These are phyloP conservation scores for Penicillium italicum DNA, from an alignment of 2,329 filamentous ascomycete genomes.

Conservation along the genomic window DNA sequence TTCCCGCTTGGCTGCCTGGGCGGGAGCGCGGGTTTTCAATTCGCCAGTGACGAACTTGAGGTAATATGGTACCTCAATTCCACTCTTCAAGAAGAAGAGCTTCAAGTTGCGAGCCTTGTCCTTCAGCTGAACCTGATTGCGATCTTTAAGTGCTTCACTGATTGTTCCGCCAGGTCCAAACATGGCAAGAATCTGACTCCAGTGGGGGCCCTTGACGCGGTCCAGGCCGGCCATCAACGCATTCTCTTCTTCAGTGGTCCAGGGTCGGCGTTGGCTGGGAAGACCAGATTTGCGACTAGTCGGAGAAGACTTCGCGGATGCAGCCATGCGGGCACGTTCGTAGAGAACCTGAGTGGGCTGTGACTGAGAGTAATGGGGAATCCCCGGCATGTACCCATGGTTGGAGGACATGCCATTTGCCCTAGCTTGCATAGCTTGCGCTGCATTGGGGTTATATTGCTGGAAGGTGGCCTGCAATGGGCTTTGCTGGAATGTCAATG, in stretches of 20 bases:
- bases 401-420: slow-evolving; percentile 36
- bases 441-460: slow-evolving; percentile 39
- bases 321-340: slow-evolving; percentile 54
- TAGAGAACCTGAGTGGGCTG: slow-evolving; percentile 56
- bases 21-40: slow-evolving; percentile 77
- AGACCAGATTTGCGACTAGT: slow-evolving; percentile 51
- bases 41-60: slow-evolving; percentile 85
- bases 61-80: slow-evolving; percentile 85
- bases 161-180: slow-evolving; percentile 77
- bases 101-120: slow-evolving; percentile 90
- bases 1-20: slow-evolving; percentile 51
- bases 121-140: slow-evolving; percentile 87
- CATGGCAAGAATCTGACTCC: slow-evolving; percentile 84
- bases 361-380: slow-evolving; percentile 47
- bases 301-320: slow-evolving; percentile 54
- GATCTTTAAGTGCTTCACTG: slow-evolving; percentile 78
- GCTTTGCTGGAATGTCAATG: slow-evolving; percentile 40
- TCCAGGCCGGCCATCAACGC: slow-evolving; percentile 85
- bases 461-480: slow-evolving; percentile 42
- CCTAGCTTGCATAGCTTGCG: slow-evolving; percentile 29
- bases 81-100: slow-evolving; percentile 86
- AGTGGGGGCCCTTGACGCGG: slow-evolving; percentile 84
- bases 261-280: slow-evolving; percentile 66
- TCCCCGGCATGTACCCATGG: slow-evolving; percentile 45
- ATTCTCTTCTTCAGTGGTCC: slow-evolving; percentile 86